A percentile compares a stretch with the other conserved stretches of the same genome.
phyloP scores from a whole-genome alignment of 83 land plant species.

The Picea abies region DNA sequence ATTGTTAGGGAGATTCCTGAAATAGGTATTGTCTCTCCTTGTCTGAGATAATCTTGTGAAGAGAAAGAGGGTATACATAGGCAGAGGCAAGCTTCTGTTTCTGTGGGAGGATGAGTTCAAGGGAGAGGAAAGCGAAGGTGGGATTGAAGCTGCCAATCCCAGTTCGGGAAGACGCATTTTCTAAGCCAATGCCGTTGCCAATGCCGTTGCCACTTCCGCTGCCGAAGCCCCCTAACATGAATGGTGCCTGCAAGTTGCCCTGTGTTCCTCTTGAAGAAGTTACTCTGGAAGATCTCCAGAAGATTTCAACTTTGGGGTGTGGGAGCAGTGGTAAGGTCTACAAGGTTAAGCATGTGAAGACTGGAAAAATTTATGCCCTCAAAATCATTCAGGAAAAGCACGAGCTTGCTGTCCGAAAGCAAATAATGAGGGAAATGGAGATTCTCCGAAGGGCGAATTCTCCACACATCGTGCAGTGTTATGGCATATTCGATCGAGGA shows the following conservation, averaged over 20 bases:
- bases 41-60: neutral
- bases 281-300: constrained; percentile 24
- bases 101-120: neutral
- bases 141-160: constrained; percentile 19
- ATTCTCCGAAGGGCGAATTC: constrained; percentile 34
- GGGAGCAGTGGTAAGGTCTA: constrained; percentile 49
- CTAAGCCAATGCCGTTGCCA: constrained; percentile 10
- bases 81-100: neutral
- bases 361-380: constrained; percentile 38
- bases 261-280: constrained; percentile 12
- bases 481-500: constrained; percentile 36
- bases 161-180: neutral
- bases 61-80: neutral
- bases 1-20: neutral
- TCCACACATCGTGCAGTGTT: constrained; percentile 42
- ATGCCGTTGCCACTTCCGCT: constrained; percentile 6
- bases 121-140: constrained; percentile 2
- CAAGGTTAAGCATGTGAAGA: constrained; percentile 33
- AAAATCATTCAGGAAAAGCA: constrained; percentile 42
- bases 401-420: constrained; percentile 40
- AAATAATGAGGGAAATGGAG: constrained; percentile 43
- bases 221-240: neutral
- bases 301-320: constrained; percentile 31
- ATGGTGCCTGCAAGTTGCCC: neutral
- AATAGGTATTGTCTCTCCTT: neutral